Evolutionary conservation across 768 basidiomycete genomes (phyloP), one percentile per base, ranked within the genome.

Genomic region (Kwoniella europaea): DNA sequence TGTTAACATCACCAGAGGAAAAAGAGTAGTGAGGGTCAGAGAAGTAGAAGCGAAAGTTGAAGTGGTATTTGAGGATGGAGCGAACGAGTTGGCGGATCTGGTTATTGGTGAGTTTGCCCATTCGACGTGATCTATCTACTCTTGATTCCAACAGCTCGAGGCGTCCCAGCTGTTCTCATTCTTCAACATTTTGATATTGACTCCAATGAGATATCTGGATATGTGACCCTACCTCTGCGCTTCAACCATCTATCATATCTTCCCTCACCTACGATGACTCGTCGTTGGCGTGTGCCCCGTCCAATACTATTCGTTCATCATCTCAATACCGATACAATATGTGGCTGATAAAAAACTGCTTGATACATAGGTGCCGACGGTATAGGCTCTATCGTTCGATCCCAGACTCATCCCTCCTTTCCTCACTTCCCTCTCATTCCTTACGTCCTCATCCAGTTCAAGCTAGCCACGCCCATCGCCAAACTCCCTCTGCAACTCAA

Each of bases 361-460:
- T 35, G 35, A 7, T 35, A 35, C 35, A 35, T 35, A 74, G 73
- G 70, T 29, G 73, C 73, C 43, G 73, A 74, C 63, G 73, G 73
- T 15, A 50, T 74, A 4, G 69, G 69, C 15, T 71, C 69, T 6
- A 24, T 57, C 9, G 9, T 71, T 3, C 60, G 73, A 27, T 55
- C 65, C 10, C 65, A 71, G 22, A 57, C 68, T 10, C 55, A 56
- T n/a, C 73, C 73, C 15, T 18, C 43, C 10, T 42, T 59, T 13
- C 44, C 65, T 9, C 20, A 56, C 16, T 65, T 71, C 63, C 63
- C 62, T 4, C 20, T 29, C 10, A 57, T 74, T 15, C 70, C 73
- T n/a, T 71, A 64, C 44, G 16, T 74, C 35, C 22, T 53, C 4
- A 43, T 74, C 44, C 67, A 60, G 27, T 65, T 71, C 57, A 74